These are phyloP conservation scores for Fusarium miscanthi DNA, from an alignment of 2,329 filamentous ascomycete species.

Conservation along the genomic window DNA sequence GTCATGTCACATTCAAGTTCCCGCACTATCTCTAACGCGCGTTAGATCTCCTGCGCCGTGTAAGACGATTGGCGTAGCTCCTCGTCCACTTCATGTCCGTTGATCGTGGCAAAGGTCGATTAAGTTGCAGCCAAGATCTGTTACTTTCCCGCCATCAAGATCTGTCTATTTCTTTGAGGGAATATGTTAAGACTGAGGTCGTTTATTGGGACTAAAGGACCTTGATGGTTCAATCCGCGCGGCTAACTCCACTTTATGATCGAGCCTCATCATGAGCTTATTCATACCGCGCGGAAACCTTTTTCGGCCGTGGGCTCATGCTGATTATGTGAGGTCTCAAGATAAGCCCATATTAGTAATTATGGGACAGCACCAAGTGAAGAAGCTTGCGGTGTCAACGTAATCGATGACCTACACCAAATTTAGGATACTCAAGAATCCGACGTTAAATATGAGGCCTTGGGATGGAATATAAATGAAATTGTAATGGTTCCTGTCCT, in stretches of 20 bases:
- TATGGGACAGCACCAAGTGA: background rate
- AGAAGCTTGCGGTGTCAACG: background rate
- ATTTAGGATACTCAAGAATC: background rate
- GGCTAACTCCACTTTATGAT: background rate
- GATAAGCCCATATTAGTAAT: background rate
- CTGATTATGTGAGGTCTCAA: background rate
- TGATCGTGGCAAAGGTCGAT: background rate
- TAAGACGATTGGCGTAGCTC: constrained; percentile 4
- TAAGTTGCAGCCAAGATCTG: background rate
- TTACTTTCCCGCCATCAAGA: background rate
- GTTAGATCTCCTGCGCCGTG: constrained; percentile 1
- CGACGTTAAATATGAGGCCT: background rate
- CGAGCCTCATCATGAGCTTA: constrained; percentile 1
- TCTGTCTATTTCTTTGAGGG: fast-evolving
- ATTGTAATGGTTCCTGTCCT: background rate
- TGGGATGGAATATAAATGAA: background rate
- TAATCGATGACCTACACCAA: background rate
- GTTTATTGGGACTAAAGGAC: background rate
- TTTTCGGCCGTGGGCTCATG: background rate
- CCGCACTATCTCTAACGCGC: background rate
- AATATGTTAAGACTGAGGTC: background rate
- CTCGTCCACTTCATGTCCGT: background rate
- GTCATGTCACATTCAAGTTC: background rate
- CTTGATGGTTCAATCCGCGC: constrained; percentile 1
- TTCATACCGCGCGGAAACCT: background rate